These are phyloP conservation scores for Candida schatavii DNA, from an alignment of 805 yeast genomes.

Conservation along the genomic window DNA sequence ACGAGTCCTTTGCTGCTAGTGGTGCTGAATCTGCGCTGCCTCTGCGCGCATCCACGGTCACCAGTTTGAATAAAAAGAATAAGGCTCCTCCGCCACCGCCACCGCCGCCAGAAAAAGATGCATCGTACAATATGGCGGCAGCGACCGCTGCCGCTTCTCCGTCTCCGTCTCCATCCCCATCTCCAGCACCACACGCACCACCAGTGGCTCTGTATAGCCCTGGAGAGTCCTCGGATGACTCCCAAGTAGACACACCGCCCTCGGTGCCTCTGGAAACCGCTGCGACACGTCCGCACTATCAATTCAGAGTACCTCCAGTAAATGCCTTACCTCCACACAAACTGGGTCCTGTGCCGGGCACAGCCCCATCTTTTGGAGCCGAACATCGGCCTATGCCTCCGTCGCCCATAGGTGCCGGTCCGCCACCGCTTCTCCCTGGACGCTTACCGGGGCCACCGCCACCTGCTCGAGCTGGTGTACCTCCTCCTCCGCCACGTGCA, in stretches of 20 bases:
- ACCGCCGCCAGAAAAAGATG: conserved; percentile 16
- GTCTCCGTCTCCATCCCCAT: background rate
- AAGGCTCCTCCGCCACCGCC: conserved; percentile 45
- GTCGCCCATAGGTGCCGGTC: background rate
- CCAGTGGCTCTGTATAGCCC: conserved; percentile 8
- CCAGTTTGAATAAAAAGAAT: conserved; percentile 14
- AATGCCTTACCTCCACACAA: conserved; percentile 26
- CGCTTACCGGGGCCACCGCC: conserved; percentile 12
- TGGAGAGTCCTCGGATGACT: background rate
- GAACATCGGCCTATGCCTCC: background rate
- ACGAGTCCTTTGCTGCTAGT: conserved; percentile 10
- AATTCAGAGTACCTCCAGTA: conserved; percentile 38
- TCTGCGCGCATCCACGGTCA: background rate
- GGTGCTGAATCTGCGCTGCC: conserved; percentile 17
- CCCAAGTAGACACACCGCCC: conserved; percentile 2
- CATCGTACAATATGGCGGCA: background rate
- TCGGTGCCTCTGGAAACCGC: conserved; percentile 3
- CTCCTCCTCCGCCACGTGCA: conserved; percentile 15
- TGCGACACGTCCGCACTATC: conserved; percentile 18
- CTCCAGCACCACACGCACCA: conserved; percentile 10
- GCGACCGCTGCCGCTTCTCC: conserved; percentile 7
- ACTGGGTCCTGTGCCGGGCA: conserved; percentile 3
- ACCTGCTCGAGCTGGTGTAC: conserved; percentile 10
- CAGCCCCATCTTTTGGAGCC: conserved; percentile 11
- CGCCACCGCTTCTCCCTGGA: conserved; percentile 1